These are phyloP conservation scores for Tylopilus sp. DNA, from an alignment of 1,284 basidiomycete species.

Conservation along the genomic window DNA sequence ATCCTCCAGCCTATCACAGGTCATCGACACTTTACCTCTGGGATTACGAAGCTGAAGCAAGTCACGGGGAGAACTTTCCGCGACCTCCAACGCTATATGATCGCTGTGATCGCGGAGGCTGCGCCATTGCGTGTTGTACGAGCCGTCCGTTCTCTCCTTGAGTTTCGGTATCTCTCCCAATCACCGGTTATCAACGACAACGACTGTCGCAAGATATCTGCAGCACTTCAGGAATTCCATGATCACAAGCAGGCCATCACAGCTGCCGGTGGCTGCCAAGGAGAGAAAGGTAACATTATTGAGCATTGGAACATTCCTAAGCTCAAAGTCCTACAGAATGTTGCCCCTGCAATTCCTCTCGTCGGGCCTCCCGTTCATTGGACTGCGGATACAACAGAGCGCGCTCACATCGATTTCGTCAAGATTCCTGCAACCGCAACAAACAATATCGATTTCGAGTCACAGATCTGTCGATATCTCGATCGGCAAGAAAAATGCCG, in stretches of 20 bases:
- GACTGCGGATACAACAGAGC: conserved; percentile 30
- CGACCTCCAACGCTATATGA: background rate
- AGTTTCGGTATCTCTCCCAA: too few relatives aligned
- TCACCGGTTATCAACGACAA: too few relatives aligned
- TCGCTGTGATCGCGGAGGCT: background rate
- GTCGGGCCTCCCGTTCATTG: conserved; percentile 42
- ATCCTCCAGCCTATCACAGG: too few relatives aligned
- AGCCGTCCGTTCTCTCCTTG: background rate
- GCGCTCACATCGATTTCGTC: conserved; percentile 38
- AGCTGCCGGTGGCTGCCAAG: background rate
- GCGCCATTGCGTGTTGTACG: background rate
- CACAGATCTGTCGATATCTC: conserved; percentile 45
- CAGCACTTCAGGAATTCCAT: conserved; percentile 3
- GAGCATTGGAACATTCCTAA: conserved; percentile 29
- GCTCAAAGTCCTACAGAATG: conserved; percentile 46
- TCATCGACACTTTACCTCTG: background rate
- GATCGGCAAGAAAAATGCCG: conserved; percentile 38
- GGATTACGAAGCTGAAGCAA: conserved; percentile 4
- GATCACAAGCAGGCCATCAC: conserved; percentile 8
- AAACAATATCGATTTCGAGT: conserved; percentile 19
- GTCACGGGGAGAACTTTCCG: background rate
- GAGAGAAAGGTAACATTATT: conserved; percentile 5
- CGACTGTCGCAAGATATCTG: too few relatives aligned
- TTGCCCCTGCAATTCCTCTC: conserved; percentile 35
- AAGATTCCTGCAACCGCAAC: conserved; percentile 36